Percentiles rank a stretch among this genome's conserved stretches.
phyloP scores from a whole-genome alignment of 2,329 filamentous ascomycete genomes.

The Pleoardoris graminearum region DNA sequence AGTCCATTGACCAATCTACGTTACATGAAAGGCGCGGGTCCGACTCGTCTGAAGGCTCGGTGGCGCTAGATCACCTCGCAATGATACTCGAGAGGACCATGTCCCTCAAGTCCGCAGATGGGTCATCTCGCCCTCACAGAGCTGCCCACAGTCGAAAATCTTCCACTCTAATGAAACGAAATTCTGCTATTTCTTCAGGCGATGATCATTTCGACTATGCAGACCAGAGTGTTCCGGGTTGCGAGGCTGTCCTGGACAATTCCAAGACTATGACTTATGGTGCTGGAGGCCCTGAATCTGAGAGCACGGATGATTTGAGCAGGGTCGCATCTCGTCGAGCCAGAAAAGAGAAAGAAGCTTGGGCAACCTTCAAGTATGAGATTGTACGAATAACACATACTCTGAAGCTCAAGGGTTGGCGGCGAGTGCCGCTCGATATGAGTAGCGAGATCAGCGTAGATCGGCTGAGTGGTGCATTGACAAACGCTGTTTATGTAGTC shows the following conservation, averaged over 20 bases:
- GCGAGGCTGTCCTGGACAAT: constrained; percentile 85
- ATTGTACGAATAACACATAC: constrained; percentile 90
- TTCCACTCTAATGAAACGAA: constrained; percentile 45
- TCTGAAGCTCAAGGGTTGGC: constrained; percentile 87
- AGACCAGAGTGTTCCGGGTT: constrained; percentile 81
- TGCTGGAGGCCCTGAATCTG: constrained; percentile 55
- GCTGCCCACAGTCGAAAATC: constrained; percentile 30
- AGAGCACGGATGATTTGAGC: constrained; percentile 45
- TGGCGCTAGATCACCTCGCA: constrained; percentile 80
- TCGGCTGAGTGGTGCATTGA: constrained; percentile 85
- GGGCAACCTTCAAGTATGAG: constrained; percentile 88
- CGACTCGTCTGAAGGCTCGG: constrained; percentile 68
- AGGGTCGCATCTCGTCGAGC: constrained; percentile 52
- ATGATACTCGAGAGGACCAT: constrained; percentile 74
- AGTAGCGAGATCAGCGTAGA: constrained; percentile 71
- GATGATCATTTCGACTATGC: constrained; percentile 78
- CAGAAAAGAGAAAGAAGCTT: constrained; percentile 73
- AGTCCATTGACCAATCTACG: constrained; percentile 11
- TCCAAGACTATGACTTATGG: constrained; percentile 82
- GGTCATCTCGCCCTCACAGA: constrained; percentile 46
- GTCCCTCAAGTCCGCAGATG: constrained; percentile 44
- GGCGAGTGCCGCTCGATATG: constrained; percentile 72
- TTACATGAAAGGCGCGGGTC: constrained; percentile 55
- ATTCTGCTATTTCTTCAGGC: constrained; percentile 70
- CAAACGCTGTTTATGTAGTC: constrained; percentile 95